Percentiles rank a stretch among this genome's conserved stretches.
These are phyloP conservation scores for Maudiozyma serrabonitensis DNA, from an alignment of 805 yeast genomes.

Conservation along the genomic window DNA sequence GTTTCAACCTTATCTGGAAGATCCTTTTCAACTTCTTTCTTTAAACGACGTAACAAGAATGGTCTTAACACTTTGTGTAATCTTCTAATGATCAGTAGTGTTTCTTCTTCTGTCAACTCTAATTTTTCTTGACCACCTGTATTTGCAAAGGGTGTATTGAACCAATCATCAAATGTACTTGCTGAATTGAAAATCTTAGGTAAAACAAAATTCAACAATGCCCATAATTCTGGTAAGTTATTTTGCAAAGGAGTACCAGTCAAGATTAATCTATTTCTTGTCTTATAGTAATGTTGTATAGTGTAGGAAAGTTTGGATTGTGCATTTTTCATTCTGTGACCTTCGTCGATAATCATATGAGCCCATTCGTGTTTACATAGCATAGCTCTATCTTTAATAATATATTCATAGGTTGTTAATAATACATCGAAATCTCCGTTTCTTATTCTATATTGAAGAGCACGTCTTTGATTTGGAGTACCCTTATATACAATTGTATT, in stretches of 20 bases:
- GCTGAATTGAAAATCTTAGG: constrained; percentile 82
- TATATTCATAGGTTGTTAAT: constrained; percentile 74
- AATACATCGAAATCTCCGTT: constrained; percentile 65
- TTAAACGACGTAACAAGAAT: constrained; percentile 70
- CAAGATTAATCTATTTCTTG: constrained; percentile 68
- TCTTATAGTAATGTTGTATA: constrained; percentile 59
- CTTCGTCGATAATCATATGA: constrained; percentile 86
- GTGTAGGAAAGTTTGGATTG: constrained; percentile 65
- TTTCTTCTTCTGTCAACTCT: constrained; percentile 79
- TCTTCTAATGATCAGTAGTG: constrained; percentile 71
- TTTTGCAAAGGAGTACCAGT: constrained; percentile 87
- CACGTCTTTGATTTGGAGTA: constrained; percentile 60
- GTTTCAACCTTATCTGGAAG: constrained; percentile 78
- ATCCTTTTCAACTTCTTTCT: constrained; percentile 80
- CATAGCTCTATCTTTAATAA: constrained; percentile 66
- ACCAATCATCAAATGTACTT: constrained; percentile 83
- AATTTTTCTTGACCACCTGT: constrained; percentile 75
- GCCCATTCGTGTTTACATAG: constrained; percentile 64
- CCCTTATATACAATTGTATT: constrained; percentile 71
- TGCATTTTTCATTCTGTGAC: constrained; percentile 80
- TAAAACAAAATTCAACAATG: constrained; percentile 67
- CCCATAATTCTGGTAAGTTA: constrained; percentile 80
- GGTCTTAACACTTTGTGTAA: constrained; percentile 81
- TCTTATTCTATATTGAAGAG: constrained; percentile 53
- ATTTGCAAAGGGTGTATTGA: constrained; percentile 79